phyloP scores from a whole-genome alignment of 176 grass and related monocot genomes.

The Thinopyrum elongatum region DNA sequence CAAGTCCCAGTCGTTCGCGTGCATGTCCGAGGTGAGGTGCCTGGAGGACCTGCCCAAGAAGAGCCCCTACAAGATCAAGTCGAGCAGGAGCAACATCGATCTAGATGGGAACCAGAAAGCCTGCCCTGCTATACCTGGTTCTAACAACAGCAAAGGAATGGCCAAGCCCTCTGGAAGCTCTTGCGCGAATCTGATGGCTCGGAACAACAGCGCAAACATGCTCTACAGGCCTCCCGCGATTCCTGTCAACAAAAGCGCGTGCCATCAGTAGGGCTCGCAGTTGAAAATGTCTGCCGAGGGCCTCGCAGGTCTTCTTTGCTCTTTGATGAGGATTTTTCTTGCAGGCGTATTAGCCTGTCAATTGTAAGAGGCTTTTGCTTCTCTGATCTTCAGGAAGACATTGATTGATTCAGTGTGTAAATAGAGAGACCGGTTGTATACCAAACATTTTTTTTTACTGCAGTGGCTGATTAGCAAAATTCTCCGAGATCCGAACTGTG shows the following conservation, averaged over 20 bases:
- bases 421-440: background rate
- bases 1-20: slow-evolving; percentile 80
- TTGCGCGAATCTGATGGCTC: slow-evolving; percentile 61
- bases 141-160: slow-evolving; percentile 12
- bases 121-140: background rate
- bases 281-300: background rate
- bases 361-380: slow-evolving; percentile 31
- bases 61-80: slow-evolving; percentile 51
- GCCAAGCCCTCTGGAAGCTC: slow-evolving; percentile 29
- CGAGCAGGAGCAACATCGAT: slow-evolving; percentile 46
- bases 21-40: slow-evolving; percentile 61
- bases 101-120: slow-evolving; percentile 41
- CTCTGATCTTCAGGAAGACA: background rate
- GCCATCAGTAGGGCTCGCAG: slow-evolving; percentile 36
- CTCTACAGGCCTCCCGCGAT: slow-evolving; percentile 53
- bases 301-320: background rate
- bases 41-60: slow-evolving; percentile 74
- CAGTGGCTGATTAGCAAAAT: background rate
- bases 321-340: slow-evolving; percentile 32
- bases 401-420: slow-evolving; percentile 19
- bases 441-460: background rate
- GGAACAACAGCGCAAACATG: slow-evolving; percentile 38
- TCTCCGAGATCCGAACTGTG: background rate
- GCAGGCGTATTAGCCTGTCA: slow-evolving; percentile 42
- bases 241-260: slow-evolving; percentile 56